Evolutionary conservation across 108 stramenopile genomes (phyloP).

Genomic region (Nannochloropsis gaditana): DNA sequence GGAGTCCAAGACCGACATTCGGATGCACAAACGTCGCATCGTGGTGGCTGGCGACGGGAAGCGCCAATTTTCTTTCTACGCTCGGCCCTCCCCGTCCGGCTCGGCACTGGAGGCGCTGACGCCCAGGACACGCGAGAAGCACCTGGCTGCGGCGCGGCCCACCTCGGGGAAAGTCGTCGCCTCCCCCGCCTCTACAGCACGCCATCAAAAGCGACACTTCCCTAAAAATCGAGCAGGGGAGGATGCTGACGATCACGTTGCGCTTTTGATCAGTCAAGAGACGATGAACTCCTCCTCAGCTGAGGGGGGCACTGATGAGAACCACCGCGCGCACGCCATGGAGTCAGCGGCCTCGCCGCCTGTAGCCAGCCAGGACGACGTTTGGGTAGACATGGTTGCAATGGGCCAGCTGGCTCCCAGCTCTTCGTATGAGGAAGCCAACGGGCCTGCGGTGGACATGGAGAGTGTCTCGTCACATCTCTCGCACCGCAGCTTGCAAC

Average conservation of each 20-base stretch:
- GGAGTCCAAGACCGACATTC: background rate
- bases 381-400: no score
- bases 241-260: background rate
- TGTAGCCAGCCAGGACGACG: no score
- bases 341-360: no score
- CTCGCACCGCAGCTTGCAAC: background rate
- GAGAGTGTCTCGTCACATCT: background rate
- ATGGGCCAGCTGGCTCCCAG: no score
- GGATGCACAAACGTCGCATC: background rate
- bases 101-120: background rate
- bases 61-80: background rate
- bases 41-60: background rate
- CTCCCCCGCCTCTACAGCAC: background rate
- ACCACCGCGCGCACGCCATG: no score
- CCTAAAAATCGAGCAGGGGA: background rate
- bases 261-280: no score
- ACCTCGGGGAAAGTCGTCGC: background rate
- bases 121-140: background rate
- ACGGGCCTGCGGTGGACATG: background rate
- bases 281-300: no score
- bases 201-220: background rate
- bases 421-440: no score
- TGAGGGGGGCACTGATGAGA: no score
- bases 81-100: background rate
- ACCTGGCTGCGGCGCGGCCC: background rate